These are phyloP conservation scores for Xylariales sp. DNA, from an alignment of 2,329 filamentous ascomycete species.

Conservation along the genomic window DNA sequence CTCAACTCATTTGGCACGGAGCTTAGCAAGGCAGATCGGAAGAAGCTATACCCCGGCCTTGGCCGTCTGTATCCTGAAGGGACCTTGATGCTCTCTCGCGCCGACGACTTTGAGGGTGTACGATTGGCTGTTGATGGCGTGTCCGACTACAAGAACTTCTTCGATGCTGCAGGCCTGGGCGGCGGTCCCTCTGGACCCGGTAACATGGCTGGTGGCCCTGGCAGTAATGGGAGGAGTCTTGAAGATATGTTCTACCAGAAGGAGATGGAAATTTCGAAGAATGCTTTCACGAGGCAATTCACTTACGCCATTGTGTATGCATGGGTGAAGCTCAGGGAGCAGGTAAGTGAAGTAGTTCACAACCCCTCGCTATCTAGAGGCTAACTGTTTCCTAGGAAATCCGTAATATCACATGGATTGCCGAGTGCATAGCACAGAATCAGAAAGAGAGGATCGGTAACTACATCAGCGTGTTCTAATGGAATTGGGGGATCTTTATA, in stretches of 20 bases:
- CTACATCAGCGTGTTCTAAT: slow-evolving; percentile 96
- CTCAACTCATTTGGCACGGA: slow-evolving; percentile 99
- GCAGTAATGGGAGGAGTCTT: slow-evolving; percentile 85
- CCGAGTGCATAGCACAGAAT: slow-evolving; percentile 99
- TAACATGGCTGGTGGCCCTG: slow-evolving; percentile 85
- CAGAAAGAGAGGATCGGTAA: slow-evolving; percentile 99
- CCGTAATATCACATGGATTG: slow-evolving; percentile 99
- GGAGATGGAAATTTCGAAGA: slow-evolving; percentile 98
- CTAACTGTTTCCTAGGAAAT: slow-evolving; percentile 78
- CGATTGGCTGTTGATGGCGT: slow-evolving; percentile 93
- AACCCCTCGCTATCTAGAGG: background rate
- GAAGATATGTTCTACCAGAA: slow-evolving; percentile 99
- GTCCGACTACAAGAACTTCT: slow-evolving; percentile 93
- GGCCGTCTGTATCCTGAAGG: slow-evolving; percentile 94
- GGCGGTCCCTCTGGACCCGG: slow-evolving; percentile 78
- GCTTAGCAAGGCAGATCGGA: slow-evolving; percentile 90
- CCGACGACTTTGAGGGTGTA: slow-evolving; percentile 95
- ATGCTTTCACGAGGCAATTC: slow-evolving; percentile 95
- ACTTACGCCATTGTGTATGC: slow-evolving; percentile 95
- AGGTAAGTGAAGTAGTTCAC: slow-evolving; percentile 70
- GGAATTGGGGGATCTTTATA: slow-evolving; percentile 4
- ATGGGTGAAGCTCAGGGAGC: slow-evolving; percentile 97
- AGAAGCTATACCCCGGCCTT: slow-evolving; percentile 94
- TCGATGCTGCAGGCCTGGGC: slow-evolving; percentile 86
- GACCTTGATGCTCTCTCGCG: slow-evolving; percentile 91